Percentiles rank a stretch among this genome's conserved stretches.
Conservation (phyloP, 257 asterid genomes). For the Nicotiana sylvestris region DNA sequence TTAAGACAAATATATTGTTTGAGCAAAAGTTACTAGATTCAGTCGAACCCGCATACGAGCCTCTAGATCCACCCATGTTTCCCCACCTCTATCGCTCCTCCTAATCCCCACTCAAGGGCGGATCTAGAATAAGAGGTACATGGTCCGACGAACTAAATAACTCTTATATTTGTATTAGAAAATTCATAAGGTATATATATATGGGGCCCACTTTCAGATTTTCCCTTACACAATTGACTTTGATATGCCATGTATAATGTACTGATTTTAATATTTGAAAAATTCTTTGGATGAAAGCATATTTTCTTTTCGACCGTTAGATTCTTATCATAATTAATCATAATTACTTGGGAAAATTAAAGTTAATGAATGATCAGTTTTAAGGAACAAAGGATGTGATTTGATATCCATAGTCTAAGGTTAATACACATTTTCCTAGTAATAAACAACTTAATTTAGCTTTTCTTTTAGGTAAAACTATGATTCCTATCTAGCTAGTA, state of each 20-base stretch:
- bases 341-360: conserved; percentile 15
- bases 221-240: background rate
- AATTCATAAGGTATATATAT: too few relatives aligned
- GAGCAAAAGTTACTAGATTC: too few relatives aligned
- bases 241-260: background rate
- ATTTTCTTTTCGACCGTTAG: conserved; percentile 24
- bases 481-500: background rate
- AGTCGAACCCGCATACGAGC: too few relatives aligned
- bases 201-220: background rate
- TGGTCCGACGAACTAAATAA: too few relatives aligned
- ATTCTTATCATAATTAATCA: conserved; percentile 21
- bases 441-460: background rate
- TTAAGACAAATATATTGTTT: too few relatives aligned
- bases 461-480: background rate
- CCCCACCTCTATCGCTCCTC: too few relatives aligned
- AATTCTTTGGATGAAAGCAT: background rate
- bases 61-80: too few relatives aligned
- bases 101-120: too few relatives aligned
- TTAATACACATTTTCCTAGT: background rate
- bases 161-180: too few relatives aligned
- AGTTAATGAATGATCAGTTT: conserved; percentile 5
- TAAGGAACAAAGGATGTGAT: background rate
- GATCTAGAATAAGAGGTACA: too few relatives aligned
- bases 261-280: background rate
- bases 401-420: background rate